These are phyloP conservation scores for Solanum bulbocastanum DNA, from an alignment of 257 asterid species.

Conservation along the genomic window DNA sequence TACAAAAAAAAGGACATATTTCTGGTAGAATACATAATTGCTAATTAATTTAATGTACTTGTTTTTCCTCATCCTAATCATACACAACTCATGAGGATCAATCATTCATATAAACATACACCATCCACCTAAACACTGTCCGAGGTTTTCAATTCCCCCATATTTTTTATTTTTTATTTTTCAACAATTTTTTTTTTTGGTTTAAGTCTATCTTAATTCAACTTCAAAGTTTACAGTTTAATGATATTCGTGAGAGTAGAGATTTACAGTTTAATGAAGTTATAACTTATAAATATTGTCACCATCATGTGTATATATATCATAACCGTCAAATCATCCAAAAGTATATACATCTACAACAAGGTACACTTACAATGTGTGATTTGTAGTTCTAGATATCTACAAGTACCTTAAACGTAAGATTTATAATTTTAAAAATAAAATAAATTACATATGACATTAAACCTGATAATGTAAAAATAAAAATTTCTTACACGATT, in stretches of 20 bases:
- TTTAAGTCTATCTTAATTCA: neutral
- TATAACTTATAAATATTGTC: no score
- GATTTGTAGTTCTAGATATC: neutral
- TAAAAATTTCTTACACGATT: neutral
- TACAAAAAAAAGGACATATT: neutral
- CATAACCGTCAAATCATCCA: neutral
- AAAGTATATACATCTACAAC: neutral
- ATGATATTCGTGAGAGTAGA: neutral
- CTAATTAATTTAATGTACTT: neutral
- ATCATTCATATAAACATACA: neutral
- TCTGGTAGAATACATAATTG: neutral
- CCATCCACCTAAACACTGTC: conserved; percentile 4
- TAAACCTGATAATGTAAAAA: neutral
- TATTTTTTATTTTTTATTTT: no score
- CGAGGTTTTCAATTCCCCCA: neutral
- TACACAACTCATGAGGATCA: neutral
- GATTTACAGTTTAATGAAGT: neutral
- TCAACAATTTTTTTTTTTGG: neutral
- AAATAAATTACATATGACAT: neutral
- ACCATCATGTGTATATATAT: no score
- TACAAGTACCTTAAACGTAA: neutral
- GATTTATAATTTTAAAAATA: neutral
- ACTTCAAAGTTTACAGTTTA: neutral
- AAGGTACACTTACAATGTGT: neutral
- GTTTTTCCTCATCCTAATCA: neutral